Base-by-base conservation (phyloP, 164 flowering plant genomes). In the Litsea cubeba region DNA sequence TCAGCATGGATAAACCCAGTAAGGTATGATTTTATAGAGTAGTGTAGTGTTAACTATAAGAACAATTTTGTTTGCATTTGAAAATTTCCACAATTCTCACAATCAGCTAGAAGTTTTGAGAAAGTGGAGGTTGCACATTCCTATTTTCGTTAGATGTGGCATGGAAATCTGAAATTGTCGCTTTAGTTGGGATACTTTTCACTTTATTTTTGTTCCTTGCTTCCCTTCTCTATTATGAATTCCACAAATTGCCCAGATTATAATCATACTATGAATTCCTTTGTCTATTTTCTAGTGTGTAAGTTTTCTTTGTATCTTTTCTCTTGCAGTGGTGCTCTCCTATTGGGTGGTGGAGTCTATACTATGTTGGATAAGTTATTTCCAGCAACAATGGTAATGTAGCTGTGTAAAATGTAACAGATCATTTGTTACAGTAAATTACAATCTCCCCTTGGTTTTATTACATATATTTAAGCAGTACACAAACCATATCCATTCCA, bases 1-100 rank as follows among this genome's bases (percentile, higher is more conserved):
- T 94, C 98, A 62, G 89, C 97, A 40, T 94, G 98, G 98, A 90
- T 94, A 71, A 94, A 94, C 74, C 98, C 98, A 23, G 77, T 80
- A 75, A 92, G 98, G 98, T 94, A 88, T 76, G 54, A 57, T 71
- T 71, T 24, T 11, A 40, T 22, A 70, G 50, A 51, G 8, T 14
- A 25, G 50, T 28, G 8, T 18, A 14, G 51, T 26, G 5, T 54
- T 12, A 15, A 15, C n/a, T 54, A 54, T 54, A 14, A 15, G 1
- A 54, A 2, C 0, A 15, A 5, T 20, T 17, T 54, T 54, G 60
- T 12, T 3, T 18, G 60, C 60, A 54, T 54, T 5, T 54, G 60
- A 17, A 54, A 40, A 15, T 54, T 18, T 14, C 60, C 12, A 14
- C 3, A 15, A 51, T 12, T 54, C 5, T 54, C n/a, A 54, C n/a